These are phyloP conservation scores for Cladosporium sp. DNA, from an alignment of 2,329 filamentous ascomycete species.

Conservation along the genomic window DNA sequence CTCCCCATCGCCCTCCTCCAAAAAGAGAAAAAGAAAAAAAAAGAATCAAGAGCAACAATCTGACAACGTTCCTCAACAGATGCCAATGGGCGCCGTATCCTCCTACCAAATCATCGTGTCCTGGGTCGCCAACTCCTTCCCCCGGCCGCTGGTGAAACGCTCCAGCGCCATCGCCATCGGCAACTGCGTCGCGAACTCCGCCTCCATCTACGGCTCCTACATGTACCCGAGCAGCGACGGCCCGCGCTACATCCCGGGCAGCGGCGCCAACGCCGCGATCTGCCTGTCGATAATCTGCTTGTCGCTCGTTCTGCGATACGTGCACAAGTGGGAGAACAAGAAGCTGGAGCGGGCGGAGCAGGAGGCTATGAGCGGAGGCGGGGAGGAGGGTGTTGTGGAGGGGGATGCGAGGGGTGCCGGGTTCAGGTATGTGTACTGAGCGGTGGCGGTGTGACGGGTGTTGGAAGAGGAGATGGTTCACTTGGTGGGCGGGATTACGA, in stretches of 20 bases:
- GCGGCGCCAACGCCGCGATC: conserved; percentile 39
- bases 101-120: conserved; percentile 37
- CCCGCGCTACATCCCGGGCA: conserved; percentile 42
- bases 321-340: conserved; percentile 40
- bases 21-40: not conserved
- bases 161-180: conserved; percentile 34
- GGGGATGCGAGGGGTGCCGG: conserved; percentile 35
- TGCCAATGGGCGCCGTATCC: conserved; percentile 28
- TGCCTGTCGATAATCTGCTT: conserved; percentile 38
- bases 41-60: too few relatives aligned
- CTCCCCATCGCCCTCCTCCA: not conserved
- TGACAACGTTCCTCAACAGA: not conserved
- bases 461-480: too few relatives aligned
- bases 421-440: conserved; percentile 34
- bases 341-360: conserved; percentile 31
- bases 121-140: conserved; percentile 30
- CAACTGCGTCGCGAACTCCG: conserved; percentile 37
- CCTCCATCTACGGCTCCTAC: conserved; percentile 38
- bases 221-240: conserved; percentile 38
- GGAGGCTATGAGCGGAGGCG: conserved; percentile 19
- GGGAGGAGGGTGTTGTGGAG: not conserved
- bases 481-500: not conserved
- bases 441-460: not conserved
- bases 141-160: conserved; percentile 38
- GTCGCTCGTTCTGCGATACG: conserved; percentile 37